Percentiles rank a stretch among this genome's conserved stretches.
phyloP scores from a whole-genome alignment of 2,329 filamentous ascomycete genomes.

The Nigrospora osmanthi region DNA sequence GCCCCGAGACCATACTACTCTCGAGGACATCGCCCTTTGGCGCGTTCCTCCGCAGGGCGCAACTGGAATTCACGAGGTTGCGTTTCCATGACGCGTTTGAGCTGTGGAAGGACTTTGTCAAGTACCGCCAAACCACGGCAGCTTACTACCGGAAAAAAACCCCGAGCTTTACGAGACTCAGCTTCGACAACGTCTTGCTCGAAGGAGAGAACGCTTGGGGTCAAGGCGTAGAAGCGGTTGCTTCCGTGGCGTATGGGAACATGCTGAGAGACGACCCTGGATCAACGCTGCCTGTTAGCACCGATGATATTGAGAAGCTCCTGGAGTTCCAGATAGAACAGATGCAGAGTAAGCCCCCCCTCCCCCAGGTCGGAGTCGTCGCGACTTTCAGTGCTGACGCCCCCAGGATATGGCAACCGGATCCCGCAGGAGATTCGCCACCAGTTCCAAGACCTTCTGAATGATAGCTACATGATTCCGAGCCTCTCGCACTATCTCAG shows the following conservation, averaged over 20 bases:
- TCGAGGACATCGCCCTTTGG: slow-evolving; percentile 74
- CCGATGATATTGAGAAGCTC: slow-evolving; percentile 71
- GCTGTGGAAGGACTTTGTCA: slow-evolving; percentile 77
- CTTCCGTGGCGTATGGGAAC: slow-evolving; percentile 42
- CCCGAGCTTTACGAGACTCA: slow-evolving; percentile 45
- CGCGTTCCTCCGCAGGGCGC: slow-evolving; percentile 66
- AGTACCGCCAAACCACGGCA: slow-evolving; percentile 71
- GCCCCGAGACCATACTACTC: slow-evolving; percentile 49
- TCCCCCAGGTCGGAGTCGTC: background rate
- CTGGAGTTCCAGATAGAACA: slow-evolving; percentile 84
- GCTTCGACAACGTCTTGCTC: slow-evolving; percentile 50
- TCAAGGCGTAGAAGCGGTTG: slow-evolving; percentile 34
- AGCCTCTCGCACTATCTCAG: slow-evolving; percentile 70
- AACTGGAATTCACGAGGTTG: slow-evolving; percentile 72
- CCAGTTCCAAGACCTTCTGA: slow-evolving; percentile 62
- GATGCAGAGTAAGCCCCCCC: slow-evolving; percentile 59
- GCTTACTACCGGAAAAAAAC: slow-evolving; percentile 56
- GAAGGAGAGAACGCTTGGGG: slow-evolving; percentile 43
- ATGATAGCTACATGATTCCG: slow-evolving; percentile 59
- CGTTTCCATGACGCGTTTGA: slow-evolving; percentile 71
- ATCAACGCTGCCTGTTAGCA: slow-evolving; percentile 50
- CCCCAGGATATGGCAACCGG: slow-evolving; percentile 63
- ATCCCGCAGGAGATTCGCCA: slow-evolving; percentile 66
- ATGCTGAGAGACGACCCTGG: slow-evolving; percentile 36
- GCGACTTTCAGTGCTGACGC: background rate